Evolutionary conservation across 179 eudicot species (phyloP), one percentile per base, ranked within the genome.

Genomic region (Beta lomatogona): DNA sequence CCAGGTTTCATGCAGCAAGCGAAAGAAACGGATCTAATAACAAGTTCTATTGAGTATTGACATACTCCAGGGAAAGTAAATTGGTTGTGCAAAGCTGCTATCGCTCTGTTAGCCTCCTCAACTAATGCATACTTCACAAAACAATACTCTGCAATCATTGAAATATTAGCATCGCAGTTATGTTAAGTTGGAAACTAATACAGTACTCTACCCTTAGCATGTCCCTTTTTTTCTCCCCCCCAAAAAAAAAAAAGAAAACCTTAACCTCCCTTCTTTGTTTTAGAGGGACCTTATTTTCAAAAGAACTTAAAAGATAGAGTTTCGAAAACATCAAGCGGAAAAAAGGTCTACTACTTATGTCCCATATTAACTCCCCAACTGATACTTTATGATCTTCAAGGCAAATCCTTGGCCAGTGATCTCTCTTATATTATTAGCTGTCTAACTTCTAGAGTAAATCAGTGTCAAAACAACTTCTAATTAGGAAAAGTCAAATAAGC

Each of bases 71-170:
- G 84, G 61, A 87, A 84, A 19, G 80, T 63, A 69, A 31, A 82
- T 50, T 70, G 85, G 85, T 84, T 85, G 85, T 88, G 66, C 57
- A 88, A 79, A 78, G 85, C 88, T 72, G 61, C 2, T 63, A 88
- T 86, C 19, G 90, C 90, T 73, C 70, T 77, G 55, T 88, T 88
- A 63, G 91, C 91, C 64, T 83, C 91, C 77, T 84, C 85, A 65
- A 77, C 58, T 31, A 82, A 84, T 15, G 86, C 74, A 77, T 86
- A 86, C 87, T 88, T 88, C 75, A 88, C 91, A n/a, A 88, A 88
- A 70, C 85, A 82, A 77, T 78, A 88, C 73, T 88, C 90, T 88
- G 86, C 77, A 69, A 41, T 12, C 18, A 65, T 44, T 68, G 73
- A 44, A 57, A 78, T 7, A 76, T 55, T 36, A 82, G 79, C 71